phyloP scores from a whole-genome alignment of 306 rosid species.

The Canavalia gladiata region DNA sequence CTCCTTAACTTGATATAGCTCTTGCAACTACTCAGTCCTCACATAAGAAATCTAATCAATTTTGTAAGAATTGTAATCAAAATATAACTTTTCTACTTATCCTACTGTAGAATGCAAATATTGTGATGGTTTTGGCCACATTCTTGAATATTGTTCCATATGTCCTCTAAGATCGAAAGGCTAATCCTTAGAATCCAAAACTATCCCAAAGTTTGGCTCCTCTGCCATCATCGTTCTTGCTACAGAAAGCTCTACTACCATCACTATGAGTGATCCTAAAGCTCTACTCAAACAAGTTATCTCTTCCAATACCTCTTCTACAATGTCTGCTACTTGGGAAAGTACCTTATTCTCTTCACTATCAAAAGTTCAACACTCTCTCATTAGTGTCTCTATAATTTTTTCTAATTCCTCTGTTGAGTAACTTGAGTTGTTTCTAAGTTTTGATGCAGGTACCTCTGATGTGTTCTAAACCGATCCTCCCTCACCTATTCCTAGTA shows the following conservation, averaged over 20 bases:
- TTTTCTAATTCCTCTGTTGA: neutral
- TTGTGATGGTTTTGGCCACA: neutral
- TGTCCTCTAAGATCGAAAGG: neutral
- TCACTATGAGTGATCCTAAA: neutral
- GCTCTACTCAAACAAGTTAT: neutral
- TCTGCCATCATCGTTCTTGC: neutral
- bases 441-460: neutral
- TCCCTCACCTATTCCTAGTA: neutral
- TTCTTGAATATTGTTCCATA: neutral
- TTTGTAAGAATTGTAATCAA: neutral
- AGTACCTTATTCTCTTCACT: neutral
- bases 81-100: neutral
- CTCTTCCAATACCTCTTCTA: neutral
- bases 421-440: neutral
- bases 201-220: neutral
- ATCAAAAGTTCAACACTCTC: neutral
- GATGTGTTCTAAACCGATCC: neutral
- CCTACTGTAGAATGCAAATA: neutral
- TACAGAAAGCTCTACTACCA: neutral
- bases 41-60: neutral
- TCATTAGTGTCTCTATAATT: rapidly evolving
- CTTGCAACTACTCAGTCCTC: neutral
- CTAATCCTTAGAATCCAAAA: neutral
- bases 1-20: neutral
- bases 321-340: neutral